A percentile compares a stretch with the other conserved stretches of the same genome.
Evolutionary conservation across 768 basidiomycete species (phyloP).

Genomic region (Paxillus involutus): DNA sequence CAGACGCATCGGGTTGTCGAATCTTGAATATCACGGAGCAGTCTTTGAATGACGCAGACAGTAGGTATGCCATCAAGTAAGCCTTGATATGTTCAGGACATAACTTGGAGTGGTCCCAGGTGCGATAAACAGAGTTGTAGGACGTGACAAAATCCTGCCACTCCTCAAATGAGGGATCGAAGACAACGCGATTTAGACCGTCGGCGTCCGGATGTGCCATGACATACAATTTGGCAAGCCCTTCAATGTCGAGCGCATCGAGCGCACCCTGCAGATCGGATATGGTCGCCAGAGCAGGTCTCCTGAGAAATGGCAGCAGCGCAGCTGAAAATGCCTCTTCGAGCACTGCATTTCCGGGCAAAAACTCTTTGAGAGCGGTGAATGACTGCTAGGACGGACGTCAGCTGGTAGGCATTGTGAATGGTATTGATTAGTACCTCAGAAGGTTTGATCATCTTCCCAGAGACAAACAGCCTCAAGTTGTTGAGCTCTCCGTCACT

Average conservation of each 20-base stretch:
- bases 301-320: constrained; percentile 46
- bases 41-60: constrained; percentile 96
- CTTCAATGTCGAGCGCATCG: constrained; percentile 85
- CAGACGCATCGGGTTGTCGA: constrained; percentile 6
- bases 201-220: constrained; percentile 13
- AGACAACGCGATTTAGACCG: constrained; percentile 29
- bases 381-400: constrained; percentile 4
- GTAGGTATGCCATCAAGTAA: constrained; percentile 71
- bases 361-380: constrained; percentile 9
- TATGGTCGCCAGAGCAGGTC: constrained; percentile 54
- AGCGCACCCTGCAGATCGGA: constrained; percentile 69
- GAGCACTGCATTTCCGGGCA: constrained; percentile 28
- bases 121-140: constrained; percentile 42
- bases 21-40: constrained; percentile 71
- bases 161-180: constrained; percentile 61
- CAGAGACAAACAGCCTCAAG: constrained; percentile 74
- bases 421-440: constrained; percentile 44
- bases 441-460: constrained; percentile 55
- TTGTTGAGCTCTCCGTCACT: constrained; percentile 76
- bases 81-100: constrained; percentile 51
- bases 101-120: constrained; percentile 39
- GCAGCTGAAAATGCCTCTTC: constrained; percentile 52
- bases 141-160: constrained; percentile 62
- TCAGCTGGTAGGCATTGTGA: constrained; percentile 3
- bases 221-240: constrained; percentile 49